phyloP scores from a whole-genome alignment of 305 asterid species.

The Ilex paraguariensis region DNA sequence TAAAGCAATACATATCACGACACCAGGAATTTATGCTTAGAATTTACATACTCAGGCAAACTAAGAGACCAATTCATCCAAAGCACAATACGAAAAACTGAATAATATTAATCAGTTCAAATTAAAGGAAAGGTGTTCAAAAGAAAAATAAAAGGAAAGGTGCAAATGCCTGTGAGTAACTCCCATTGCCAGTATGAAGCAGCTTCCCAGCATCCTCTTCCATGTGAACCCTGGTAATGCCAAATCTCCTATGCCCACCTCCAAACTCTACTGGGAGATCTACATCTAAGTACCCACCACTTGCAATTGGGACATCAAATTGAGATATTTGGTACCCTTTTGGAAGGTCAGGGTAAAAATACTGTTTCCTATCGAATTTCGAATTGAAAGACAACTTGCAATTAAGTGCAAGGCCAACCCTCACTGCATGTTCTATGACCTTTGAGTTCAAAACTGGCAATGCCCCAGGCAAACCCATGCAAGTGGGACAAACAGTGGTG shows the following conservation, averaged over 20 bases:
- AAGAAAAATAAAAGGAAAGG: conserved; percentile 1
- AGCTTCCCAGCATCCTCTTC: conserved; percentile 99
- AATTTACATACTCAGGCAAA: neutral
- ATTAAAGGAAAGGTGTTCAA: neutral
- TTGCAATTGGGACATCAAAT: conserved; percentile 86
- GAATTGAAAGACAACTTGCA: conserved; percentile 69
- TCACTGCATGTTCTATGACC: conserved; percentile 72
- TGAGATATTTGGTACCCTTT: conserved; percentile 99
- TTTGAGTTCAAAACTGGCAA: conserved; percentile 90
- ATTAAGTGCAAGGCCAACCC: conserved; percentile 85
- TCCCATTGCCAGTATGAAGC: conserved; percentile 75
- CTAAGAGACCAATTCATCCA: neutral
- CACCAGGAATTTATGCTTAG: neutral
- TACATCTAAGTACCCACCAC: conserved; percentile 73
- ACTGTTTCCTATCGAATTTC: conserved; percentile 93
- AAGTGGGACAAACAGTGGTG: conserved; percentile 78
- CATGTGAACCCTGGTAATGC: conserved; percentile 95
- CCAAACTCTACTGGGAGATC: conserved; percentile 95
- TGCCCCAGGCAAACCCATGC: conserved; percentile 99
- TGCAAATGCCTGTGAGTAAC: conserved; percentile 66
- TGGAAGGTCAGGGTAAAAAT: conserved; percentile 95
- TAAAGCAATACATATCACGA: neutral
- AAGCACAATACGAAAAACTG: too few relatives aligned
- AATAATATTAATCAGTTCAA: neutral
- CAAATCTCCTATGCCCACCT: conserved; percentile 92